Evolutionary conservation across 2,329 filamentous ascomycete species (phyloP).

Genomic region (Penicillium psychrosexuale): DNA sequence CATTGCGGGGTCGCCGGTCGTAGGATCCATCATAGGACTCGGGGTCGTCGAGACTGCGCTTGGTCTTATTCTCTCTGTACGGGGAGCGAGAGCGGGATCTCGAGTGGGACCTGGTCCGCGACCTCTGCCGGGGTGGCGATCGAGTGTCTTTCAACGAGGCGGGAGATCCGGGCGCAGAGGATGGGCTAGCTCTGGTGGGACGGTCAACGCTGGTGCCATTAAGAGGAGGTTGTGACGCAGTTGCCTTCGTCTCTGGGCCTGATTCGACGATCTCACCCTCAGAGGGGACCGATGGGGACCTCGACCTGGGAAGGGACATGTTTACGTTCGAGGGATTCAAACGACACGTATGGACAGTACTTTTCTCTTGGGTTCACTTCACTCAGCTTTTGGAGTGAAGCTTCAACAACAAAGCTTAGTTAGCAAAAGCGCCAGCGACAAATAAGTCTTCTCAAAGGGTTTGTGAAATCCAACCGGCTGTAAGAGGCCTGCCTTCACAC

Average conservation of each 20-base stretch:
- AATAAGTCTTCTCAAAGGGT: constrained; percentile 25
- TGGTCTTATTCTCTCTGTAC: constrained; percentile 40
- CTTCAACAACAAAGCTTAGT: constrained; percentile 32
- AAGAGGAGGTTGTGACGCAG: constrained; percentile 70
- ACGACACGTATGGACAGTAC: neutral
- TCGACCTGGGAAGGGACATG: constrained; percentile 49
- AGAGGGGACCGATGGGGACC: constrained; percentile 65
- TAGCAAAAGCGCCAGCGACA: constrained; percentile 36
- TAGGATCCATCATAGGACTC: constrained; percentile 24
- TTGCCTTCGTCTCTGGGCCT: constrained; percentile 75
- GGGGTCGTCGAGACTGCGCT: constrained; percentile 43
- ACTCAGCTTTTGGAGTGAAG: constrained; percentile 24
- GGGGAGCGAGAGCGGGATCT: constrained; percentile 42
- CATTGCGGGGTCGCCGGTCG: constrained; percentile 29
- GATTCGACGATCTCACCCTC: constrained; percentile 84
- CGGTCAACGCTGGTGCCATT: constrained; percentile 87
- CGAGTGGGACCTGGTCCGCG: constrained; percentile 35
- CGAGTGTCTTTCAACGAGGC: constrained; percentile 49
- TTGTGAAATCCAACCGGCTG: constrained; percentile 45
- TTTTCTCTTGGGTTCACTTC: constrained; percentile 3
- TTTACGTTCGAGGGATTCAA: constrained; percentile 15
- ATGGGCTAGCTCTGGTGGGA: constrained; percentile 71
- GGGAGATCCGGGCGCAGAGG: constrained; percentile 47
- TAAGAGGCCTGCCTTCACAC: constrained; percentile 33
- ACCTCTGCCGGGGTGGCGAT: constrained; percentile 62